Evolutionary conservation across 345 rosid species (phyloP).

Genomic region (Eucalyptus albens): DNA sequence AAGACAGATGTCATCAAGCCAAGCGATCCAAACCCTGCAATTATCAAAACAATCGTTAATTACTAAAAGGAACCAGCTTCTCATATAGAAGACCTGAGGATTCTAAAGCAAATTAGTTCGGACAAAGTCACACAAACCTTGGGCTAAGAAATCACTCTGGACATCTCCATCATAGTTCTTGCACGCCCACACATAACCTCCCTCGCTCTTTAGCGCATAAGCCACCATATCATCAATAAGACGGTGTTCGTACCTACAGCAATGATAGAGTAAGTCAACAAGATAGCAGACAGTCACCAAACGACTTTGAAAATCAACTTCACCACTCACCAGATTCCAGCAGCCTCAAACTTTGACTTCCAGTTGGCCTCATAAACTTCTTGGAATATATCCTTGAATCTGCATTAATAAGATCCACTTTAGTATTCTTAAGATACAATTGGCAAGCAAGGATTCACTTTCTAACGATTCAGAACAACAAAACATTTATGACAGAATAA

Average conservation of each 20-base stretch:
- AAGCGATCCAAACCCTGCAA: conserved; percentile 90
- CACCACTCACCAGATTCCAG: conserved; percentile 73
- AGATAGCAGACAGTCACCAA: background rate
- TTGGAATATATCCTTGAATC: conserved; percentile 97
- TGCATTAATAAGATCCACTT: conserved; percentile 5
- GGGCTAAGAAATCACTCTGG: conserved; percentile 97
- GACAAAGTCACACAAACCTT: conserved; percentile 37
- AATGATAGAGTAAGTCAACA: background rate
- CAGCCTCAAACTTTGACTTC: conserved; percentile 91
- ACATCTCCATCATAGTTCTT: conserved; percentile 99
- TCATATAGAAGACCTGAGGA: background rate
- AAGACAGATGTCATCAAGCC: conserved; percentile 98
- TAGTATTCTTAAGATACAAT: background rate
- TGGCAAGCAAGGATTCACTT: background rate
- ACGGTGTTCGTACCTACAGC: conserved; percentile 93
- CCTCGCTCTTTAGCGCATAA: conserved; percentile 91
- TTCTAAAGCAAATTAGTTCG: background rate
- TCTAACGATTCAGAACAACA: background rate
- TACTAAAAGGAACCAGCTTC: background rate
- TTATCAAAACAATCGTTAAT: background rate
- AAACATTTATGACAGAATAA: background rate
- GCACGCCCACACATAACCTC: conserved; percentile 99
- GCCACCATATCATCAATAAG: conserved; percentile 99
- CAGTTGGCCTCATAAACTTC: conserved; percentile 91
- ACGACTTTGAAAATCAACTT: background rate